Base-by-base conservation (phyloP, 225 moss, liverwort and hornwort genomes). In the Rhytidiadelphus loreus region DNA sequence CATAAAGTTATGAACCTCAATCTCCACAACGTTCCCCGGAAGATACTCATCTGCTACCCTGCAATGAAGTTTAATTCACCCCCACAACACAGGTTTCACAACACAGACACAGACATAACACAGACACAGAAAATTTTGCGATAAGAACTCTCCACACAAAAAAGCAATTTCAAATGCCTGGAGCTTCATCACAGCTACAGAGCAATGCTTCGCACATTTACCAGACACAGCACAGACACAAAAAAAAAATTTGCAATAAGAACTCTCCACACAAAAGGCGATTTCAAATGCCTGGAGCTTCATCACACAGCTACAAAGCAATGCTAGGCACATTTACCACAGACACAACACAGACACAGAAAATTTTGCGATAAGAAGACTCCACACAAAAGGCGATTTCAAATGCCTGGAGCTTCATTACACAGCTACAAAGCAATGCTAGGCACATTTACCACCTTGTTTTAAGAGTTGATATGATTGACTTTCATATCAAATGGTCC, bases 1-100 rank as follows among this genome's bases (percentile, higher is more conserved):
- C 96, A 97, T 96, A 48, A 97, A 96, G 62, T 96, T 96, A 20
- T 93, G 86, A 29, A 95, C 88, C 86, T 97, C 96, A 70, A 96
- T 93, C 61, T 97, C 96, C 44, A 93, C 78, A 30, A 97, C 92
- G 46, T 95, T 94, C 32, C 96, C 96, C 0, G 95, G 91, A 43
- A 89, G 88, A 74, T 93, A 97, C 77, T 91, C 94, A 93, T 96
- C 92, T 56, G 44, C 43, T 9, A 44, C 60, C 81, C 81, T 81
- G 61, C 43, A 30, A 43, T 59, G 80, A 41, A 60, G 44, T 14
- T 44, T 11, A 3, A 57, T 56, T 32, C 21, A 32, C 32, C 8
- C 60, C 32, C 43, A 43, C 61, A 81, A 60, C 26, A 24, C 20
- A 14, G 39, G 12, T 79, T 19, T 81, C 81, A 59, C 59, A 60